Conservation (phyloP, 139 green algal species). For the Tetraselmis chui region DNA sequence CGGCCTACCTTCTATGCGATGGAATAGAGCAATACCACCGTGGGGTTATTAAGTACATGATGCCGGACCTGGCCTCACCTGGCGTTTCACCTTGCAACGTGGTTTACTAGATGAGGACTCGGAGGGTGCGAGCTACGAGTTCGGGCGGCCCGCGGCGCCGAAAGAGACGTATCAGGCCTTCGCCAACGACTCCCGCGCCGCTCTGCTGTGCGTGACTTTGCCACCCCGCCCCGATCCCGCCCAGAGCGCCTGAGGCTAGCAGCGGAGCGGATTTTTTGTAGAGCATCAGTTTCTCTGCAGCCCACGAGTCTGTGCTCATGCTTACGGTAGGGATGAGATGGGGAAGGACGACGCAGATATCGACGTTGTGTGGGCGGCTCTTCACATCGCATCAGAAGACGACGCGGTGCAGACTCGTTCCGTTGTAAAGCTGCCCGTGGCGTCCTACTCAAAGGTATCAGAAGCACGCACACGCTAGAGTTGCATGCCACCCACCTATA, state of each 20-base stretch:
- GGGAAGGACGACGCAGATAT: not conserved
- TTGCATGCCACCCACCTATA: not conserved
- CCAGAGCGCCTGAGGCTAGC: no score
- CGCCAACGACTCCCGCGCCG: slow-evolving; percentile 1
- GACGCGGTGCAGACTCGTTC: slow-evolving; percentile 18
- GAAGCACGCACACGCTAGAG: not conserved
- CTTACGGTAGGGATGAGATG: not conserved
- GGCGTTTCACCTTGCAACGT: no score
- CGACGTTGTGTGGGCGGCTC: not conserved
- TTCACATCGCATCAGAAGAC: slow-evolving; percentile 7
- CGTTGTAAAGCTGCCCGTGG: slow-evolving; percentile 9
- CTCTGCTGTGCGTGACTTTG: slow-evolving; percentile 7
- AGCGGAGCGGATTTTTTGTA: no score
- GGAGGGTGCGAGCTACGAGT: not conserved
- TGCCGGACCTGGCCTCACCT: no score
- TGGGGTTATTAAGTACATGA: no score
- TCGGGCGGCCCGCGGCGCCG: slow-evolving; percentile 8
- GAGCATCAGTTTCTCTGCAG: no score
- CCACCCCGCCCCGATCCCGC: not conserved
- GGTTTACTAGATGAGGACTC: not conserved
- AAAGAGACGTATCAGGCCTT: slow-evolving; percentile 20
- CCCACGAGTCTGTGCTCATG: no score
- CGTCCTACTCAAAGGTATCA: slow-evolving; percentile 11
- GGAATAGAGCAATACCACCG: no score
- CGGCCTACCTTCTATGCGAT: no score